Percentiles rank a stretch among this genome's conserved stretches.
phyloP scores from a whole-genome alignment of 441 rosid genomes.

The Flueggea neowawraea region DNA sequence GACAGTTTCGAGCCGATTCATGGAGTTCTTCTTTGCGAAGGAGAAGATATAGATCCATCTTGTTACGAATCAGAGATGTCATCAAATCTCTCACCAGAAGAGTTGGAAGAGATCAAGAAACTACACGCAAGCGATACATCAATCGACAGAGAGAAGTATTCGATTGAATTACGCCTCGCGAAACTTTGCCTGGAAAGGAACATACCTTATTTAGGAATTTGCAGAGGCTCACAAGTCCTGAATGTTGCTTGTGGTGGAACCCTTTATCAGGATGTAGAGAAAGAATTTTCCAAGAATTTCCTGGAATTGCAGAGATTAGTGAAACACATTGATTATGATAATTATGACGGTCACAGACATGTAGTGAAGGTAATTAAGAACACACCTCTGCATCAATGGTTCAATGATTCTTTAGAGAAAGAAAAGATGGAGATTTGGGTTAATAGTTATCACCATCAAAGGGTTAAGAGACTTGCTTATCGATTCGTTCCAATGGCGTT shows the following conservation, averaged over 20 bases:
- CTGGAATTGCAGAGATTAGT: conserved; percentile 14
- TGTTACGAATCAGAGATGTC: conserved; percentile 48
- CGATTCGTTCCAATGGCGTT: conserved; percentile 59
- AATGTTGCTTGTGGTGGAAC: conserved; percentile 87
- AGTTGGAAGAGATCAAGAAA: conserved; percentile 54
- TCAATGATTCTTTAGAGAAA: conserved; percentile 35
- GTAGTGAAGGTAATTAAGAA: conserved; percentile 28
- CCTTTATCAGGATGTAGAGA: conserved; percentile 69
- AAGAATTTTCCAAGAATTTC: conserved; percentile 31
- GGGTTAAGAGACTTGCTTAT: conserved; percentile 50
- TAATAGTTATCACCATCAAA: conserved; percentile 65
- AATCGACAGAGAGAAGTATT: conserved; percentile 71
- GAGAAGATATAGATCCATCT: conserved; percentile 89
- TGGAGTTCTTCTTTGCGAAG: conserved; percentile 89
- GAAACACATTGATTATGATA: conserved; percentile 37
- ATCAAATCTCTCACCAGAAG: conserved; percentile 40
- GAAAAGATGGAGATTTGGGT: conserved; percentile 41
- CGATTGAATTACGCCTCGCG: conserved; percentile 63
- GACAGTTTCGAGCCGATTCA: conserved; percentile 92
- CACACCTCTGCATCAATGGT: conserved; percentile 52
- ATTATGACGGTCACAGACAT: conserved; percentile 60
- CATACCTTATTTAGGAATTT: conserved; percentile 79
- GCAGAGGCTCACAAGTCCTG: conserved; percentile 86
- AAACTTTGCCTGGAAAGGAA: conserved; percentile 71
- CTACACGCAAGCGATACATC: conserved; percentile 58